Percentiles rank a stretch among this genome's conserved stretches.
These are phyloP conservation scores for Venturia oleaginea DNA, from an alignment of 2,329 filamentous ascomycete species.

Conservation along the genomic window DNA sequence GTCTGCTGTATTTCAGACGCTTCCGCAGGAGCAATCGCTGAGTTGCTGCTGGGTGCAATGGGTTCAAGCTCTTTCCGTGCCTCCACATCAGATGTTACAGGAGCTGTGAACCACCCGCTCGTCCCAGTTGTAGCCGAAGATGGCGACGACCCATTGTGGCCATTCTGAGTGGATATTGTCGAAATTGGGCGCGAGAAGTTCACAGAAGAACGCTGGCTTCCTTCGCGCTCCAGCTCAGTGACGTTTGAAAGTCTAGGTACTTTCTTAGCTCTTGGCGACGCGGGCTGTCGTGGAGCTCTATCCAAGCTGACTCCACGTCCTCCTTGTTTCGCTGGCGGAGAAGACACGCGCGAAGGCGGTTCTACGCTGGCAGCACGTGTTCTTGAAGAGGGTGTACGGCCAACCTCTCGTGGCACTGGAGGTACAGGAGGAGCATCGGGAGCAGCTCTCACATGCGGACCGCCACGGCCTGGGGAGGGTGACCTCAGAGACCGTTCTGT, in stretches of 20 bases:
- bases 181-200: constrained; percentile 48
- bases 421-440: constrained; percentile 64
- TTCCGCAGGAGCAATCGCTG: background rate
- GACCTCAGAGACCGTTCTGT: constrained; percentile 79
- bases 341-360: constrained; percentile 33
- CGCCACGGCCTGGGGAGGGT: constrained; percentile 41
- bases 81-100: constrained; percentile 21
- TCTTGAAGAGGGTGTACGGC: constrained; percentile 28
- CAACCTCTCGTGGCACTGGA: constrained; percentile 45
- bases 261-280: constrained; percentile 32
- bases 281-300: background rate
- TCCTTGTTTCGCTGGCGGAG: constrained; percentile 24
- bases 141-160: constrained; percentile 13
- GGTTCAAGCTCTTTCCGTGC: constrained; percentile 6
- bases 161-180: constrained; percentile 21
- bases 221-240: constrained; percentile 33
- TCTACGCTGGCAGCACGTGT: constrained; percentile 35
- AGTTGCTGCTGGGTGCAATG: background rate
- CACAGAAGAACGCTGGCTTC: constrained; percentile 33
- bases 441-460: constrained; percentile 16
- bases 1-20: constrained; percentile 20
- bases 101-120: constrained; percentile 31
- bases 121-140: constrained; percentile 17
- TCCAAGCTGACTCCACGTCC: constrained; percentile 13
- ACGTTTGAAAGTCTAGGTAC: constrained; percentile 26